Base-by-base conservation (phyloP, 345 rosid genomes). In the Odontarrhena argentea region DNA sequence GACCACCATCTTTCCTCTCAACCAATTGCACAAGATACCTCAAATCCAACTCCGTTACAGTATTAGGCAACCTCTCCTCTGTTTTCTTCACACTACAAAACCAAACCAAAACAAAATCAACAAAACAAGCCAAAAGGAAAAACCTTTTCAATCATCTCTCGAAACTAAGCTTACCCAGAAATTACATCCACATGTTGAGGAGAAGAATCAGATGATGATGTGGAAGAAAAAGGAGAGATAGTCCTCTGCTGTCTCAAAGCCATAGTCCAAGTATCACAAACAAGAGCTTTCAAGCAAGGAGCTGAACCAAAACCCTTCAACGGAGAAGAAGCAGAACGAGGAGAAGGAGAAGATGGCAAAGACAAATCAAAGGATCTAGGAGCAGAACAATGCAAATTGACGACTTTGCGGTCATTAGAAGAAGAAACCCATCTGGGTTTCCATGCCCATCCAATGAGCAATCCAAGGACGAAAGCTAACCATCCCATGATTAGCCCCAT, bases 1-100 rank as follows among this genome's bases (percentile, higher is more conserved):
- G 87, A 50, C 90, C 92, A 66, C 87, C 95, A 73, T 89, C 94
- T 69, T 75, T 92, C 78, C 79, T 76, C 82, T 85, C 90, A 44
- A 79, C 85, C 58, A 87, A 85, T 43, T 70, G 81, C 56, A 80
- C 81, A 47, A 91, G 72, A 68, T 86, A 67, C 51, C 78, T 71
- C 52, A 91, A 84, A 76, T 88, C 96, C 49, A 83, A 76, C 73
- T 79, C 83, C 0, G 87, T 81, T 58, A 88, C 82, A 60, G 83
- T 54, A 55, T 76, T 71, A 40, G 80, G 75, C 62, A 47, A 66
- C 4, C 60, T 78, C 71, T 78, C 83, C 18, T 75, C 76, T 25
- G 50, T 61, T 66, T 63, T 68, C 8, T 78, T 67, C 63, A 54
- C 24, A 50, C 88, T 82, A 57, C 55, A 55, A 59, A 60, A 67